Evolutionary conservation across 2,329 filamentous ascomycete species (phyloP), one percentile per base, ranked within the genome.

Genomic region (Exophiala viscosa): DNA sequence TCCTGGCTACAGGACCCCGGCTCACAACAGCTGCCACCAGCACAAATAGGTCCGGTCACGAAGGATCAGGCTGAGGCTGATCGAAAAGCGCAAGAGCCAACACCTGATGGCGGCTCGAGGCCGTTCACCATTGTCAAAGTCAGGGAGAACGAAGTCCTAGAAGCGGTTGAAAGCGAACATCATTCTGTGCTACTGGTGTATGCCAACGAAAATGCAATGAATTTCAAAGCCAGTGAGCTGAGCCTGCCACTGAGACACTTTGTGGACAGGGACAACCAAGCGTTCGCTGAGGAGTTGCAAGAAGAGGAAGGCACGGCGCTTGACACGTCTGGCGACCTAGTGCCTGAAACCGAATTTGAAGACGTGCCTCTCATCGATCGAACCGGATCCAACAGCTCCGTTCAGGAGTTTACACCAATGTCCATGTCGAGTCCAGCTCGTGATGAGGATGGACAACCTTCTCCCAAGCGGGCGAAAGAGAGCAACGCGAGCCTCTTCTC

Each of bases 111-210:
- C 13, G 70, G 70, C 55, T 61, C 69, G 18, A 61, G 68, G 18
- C 72, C 70, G 1, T 75, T 71, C 52, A 72, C 69, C 6, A 64
- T 68, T 31, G 63, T 59, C 34, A 73, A 70, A 56, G 72, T 80
- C 17, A 69, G 70, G 3, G 76, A 80, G 52, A 69, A 73, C 39
- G 76, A 82, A 53, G 82, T 84, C 8, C 72, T 84, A 46, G 68
- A 74, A 59, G 71, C 80, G 58, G 76, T 78, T 48, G 72, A 71
- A 18, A 71, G 75, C 33, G 80, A 84, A 58, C 73, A 74, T 47
- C 72, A 67, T 31, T 74, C 71, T 7, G 79, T 76, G 2, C 65
- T 85, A 1, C 72, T 85, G 8, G 76, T 85, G 2, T 85, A 85
- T 63, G 82, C 81, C 15, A 81, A 75, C 60, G 74, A 79, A 17